Conservation (phyloP, 2,329 filamentous ascomycete species). For the Thermoascus crustaceus region DNA sequence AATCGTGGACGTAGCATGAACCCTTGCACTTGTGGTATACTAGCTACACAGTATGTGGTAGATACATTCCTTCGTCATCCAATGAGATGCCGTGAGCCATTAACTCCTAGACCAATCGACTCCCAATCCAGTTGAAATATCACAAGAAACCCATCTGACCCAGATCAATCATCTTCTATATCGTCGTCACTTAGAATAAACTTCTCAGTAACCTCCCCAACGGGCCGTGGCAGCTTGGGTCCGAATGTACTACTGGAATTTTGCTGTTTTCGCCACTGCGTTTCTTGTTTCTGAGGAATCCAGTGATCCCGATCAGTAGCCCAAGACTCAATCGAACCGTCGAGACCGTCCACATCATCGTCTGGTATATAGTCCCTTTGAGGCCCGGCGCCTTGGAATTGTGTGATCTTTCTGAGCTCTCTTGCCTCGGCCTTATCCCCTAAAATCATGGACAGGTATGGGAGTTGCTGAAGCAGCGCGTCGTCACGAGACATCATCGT, state of each 20-base stretch:
- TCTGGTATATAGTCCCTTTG: constrained; percentile 37
- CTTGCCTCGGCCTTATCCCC: constrained; percentile 33
- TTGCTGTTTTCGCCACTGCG: constrained; percentile 11
- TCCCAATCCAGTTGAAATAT: constrained; percentile 4
- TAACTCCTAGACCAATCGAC: too few species aligned
- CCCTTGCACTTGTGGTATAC: too few species aligned
- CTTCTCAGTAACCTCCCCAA: constrained; percentile 51
- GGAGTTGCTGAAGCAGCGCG: constrained; percentile 67
- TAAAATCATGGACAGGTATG: constrained; percentile 67
- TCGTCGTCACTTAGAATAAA: constrained; percentile 74
- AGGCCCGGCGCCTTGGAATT: constrained; percentile 53
- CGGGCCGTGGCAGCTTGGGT: constrained; percentile 20
- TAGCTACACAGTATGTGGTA: too few species aligned
- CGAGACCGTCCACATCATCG: constrained; percentile 25
- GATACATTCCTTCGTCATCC: too few species aligned
- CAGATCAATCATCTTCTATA: constrained; percentile 59
- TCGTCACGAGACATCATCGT: constrained; percentile 31
- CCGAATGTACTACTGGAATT: constrained; percentile 16
- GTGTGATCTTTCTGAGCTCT: constrained; percentile 61
- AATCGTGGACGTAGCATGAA: too few species aligned
- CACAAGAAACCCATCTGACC: neutral
- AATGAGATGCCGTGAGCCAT: too few species aligned
- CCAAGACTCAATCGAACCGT: constrained; percentile 21
- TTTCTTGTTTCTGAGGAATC: constrained; percentile 6
- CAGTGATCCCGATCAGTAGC: constrained; percentile 6